Evolutionary conservation across 208 protist genomes (phyloP).

Genomic region (Trypanosomatidae sp.): DNA sequence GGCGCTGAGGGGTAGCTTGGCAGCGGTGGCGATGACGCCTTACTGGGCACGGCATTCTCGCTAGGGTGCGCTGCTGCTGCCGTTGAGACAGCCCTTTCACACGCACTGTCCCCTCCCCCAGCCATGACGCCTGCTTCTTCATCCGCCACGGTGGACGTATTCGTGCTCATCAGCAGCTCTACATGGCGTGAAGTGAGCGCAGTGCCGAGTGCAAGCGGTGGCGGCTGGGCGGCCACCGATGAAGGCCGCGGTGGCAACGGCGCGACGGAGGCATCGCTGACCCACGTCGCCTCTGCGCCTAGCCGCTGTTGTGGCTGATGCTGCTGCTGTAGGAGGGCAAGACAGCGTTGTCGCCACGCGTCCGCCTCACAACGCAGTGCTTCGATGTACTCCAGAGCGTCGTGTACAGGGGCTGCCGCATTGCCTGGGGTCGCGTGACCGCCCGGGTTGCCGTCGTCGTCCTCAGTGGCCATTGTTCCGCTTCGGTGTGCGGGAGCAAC

Average conservation of each 20-base stretch:
- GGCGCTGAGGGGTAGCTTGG: neutral
- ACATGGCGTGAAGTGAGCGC: neutral
- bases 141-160: neutral
- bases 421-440: slow-evolving; percentile 1
- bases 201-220: neutral
- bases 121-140: neutral
- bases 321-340: slow-evolving; percentile 33
- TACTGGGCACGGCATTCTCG: neutral
- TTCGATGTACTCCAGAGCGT: slow-evolving; percentile 11
- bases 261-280: neutral
- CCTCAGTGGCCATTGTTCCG: neutral
- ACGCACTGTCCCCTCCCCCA: neutral
- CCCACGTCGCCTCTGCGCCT: neutral
- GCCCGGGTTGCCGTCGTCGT: neutral
- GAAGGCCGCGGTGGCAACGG: slow-evolving; percentile 7
- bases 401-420: neutral
- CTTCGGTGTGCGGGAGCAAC: neutral
- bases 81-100: neutral
- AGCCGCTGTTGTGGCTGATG: slow-evolving; percentile 6
- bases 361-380: slow-evolving; percentile 44
- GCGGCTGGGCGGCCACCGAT: neutral
- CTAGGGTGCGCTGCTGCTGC: neutral
- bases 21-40: neutral
- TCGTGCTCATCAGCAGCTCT: neutral
- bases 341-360: slow-evolving; percentile 46